Evolutionary conservation across 305 asterid genomes (phyloP).

Genomic region (Fraxinus greggii): DNA sequence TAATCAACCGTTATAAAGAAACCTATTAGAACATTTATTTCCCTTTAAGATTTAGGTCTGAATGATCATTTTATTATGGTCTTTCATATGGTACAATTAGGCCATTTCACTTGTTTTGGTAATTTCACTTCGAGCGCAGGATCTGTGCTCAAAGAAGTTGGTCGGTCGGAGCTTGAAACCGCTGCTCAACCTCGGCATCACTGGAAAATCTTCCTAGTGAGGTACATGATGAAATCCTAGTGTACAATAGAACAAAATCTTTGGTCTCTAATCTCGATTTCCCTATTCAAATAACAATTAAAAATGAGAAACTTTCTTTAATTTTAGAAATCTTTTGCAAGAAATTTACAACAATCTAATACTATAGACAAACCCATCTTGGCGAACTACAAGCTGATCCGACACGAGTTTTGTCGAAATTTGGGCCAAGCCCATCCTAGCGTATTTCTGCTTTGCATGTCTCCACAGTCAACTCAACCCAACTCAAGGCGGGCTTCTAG

Average conservation of each 20-base stretch:
- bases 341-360: not conserved
- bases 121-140: slow-evolving; percentile 35
- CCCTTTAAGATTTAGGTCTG: not conserved
- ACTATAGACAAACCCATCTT: not conserved
- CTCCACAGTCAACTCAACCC: not conserved
- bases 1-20: not conserved
- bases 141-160: slow-evolving; percentile 51
- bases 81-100: slow-evolving; percentile 12
- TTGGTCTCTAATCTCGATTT: slow-evolving; percentile 29
- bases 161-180: slow-evolving; percentile 44
- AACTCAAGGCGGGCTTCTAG: not conserved
- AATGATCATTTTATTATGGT: not conserved
- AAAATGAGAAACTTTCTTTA: not conserved
- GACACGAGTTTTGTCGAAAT: not conserved
- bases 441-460: not conserved
- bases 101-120: slow-evolving; percentile 13
- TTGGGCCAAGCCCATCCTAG: not conserved
- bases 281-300: slow-evolving; percentile 11
- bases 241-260: slow-evolving; percentile 49
- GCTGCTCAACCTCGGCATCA: slow-evolving; percentile 45
- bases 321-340: not conserved
- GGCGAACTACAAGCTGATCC: not conserved
- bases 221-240: slow-evolving; percentile 50
- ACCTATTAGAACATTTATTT: not conserved
- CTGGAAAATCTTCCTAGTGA: slow-evolving; percentile 53